phyloP scores from a whole-genome alignment of 345 rosid species.

The Syzygium grande region DNA sequence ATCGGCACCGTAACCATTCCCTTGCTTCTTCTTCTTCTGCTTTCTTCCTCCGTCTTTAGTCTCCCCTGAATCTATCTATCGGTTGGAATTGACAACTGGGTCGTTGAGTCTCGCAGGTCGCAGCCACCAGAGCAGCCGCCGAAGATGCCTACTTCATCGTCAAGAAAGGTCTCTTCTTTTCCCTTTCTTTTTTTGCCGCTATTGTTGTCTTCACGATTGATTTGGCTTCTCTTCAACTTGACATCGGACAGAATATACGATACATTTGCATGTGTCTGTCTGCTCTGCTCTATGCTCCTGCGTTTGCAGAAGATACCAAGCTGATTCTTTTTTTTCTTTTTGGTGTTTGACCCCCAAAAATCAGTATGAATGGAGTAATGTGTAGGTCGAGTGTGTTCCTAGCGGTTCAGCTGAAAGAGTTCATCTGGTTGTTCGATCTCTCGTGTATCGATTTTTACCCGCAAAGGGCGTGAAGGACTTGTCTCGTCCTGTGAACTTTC shows the following conservation, averaged over 20 bases:
- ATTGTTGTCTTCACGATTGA: neutral
- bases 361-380: neutral
- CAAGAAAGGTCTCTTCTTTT: slow-evolving; percentile 34
- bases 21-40: neutral
- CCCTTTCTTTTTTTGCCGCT: neutral
- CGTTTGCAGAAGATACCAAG: neutral
- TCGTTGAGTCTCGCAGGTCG: slow-evolving; percentile 42
- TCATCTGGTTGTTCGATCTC: neutral
- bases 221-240: neutral
- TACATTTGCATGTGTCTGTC: neutral
- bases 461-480: neutral
- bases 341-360: neutral
- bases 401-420: neutral
- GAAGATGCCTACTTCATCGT: slow-evolving; percentile 54
- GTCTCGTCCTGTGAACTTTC: neutral
- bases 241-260: neutral
- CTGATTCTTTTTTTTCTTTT: neutral
- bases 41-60: neutral
- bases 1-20: slow-evolving; percentile 47
- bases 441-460: neutral
- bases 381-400: neutral
- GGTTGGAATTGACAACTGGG: neutral
- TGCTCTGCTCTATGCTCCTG: neutral
- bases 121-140: slow-evolving; percentile 46
- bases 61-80: neutral